Base-by-base conservation (phyloP, 2,329 filamentous ascomycete species). In the Colletotrichum musicola region DNA sequence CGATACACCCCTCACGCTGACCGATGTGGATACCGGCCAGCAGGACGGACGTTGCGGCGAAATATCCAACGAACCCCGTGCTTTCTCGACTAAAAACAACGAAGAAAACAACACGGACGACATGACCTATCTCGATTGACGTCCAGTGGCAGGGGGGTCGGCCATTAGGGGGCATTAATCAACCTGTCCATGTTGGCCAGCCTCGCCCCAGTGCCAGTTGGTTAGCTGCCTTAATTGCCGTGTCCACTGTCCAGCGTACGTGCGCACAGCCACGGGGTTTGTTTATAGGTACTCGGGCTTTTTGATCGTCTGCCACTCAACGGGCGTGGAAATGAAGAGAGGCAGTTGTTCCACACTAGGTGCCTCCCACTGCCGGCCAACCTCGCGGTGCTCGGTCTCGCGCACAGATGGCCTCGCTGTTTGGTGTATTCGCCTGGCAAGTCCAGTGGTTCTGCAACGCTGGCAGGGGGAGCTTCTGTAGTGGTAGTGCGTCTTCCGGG, bases 311-410 rank as follows among this genome's bases (percentile, higher is more conserved):
- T 35, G 55, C 13, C 22, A 51, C 61, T 54, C 54, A 68, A 49
- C 49, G 22, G 14, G 22, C 18, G 64, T 64, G 64, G 64, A 58
- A 18, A 68, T 64, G 53, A 68, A 25, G 42, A 35, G 10, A 10
- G 30, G 7, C 30, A 35, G 30, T 35, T 35, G 10, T 10, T 25
- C 22, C 4, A 25, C 22, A 25, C 22, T 4, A 25, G 4, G 22
- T 9, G 7, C 10, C 30, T 35, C 30, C 30, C 30, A 35, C 4
- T 35, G 30, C 30, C 30, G 10, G 30, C 22, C 22, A 25, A 25
- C 22, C 22, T 25, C 22, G 22, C 30, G 30, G 30, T 35, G 30
- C 30, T 10, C 30, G 30, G 30, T 4, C 12, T 3, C 16, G 16
- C 16, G 44, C 44, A 46, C 44, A 46, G 44, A 18, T 18, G 16